Evolutionary conservation across 1,284 basidiomycete genomes (phyloP).

Genomic region (Flammula alnicola): DNA sequence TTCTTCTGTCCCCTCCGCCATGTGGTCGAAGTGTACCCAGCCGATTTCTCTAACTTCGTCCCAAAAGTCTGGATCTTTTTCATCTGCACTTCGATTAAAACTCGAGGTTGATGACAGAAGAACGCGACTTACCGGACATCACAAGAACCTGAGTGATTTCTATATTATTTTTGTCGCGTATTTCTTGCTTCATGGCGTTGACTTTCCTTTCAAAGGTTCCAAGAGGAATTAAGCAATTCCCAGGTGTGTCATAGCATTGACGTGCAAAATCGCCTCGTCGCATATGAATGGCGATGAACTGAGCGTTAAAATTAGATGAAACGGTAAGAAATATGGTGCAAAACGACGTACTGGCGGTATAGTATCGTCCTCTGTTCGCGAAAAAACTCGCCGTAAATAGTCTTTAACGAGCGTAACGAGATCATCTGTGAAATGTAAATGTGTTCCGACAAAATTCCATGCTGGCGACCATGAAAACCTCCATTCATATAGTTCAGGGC

Average conservation of each 20-base stretch:
- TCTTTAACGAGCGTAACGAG: constrained; percentile 28
- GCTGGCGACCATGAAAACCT: constrained; percentile 41
- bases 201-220: constrained; percentile 38
- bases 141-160: constrained; percentile 36
- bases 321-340: neutral
- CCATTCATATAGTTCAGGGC: constrained; percentile 35
- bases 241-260: constrained; percentile 29
- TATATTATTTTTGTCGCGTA: constrained; percentile 32
- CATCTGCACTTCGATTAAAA: constrained; percentile 34
- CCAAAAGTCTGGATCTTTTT: constrained; percentile 46
- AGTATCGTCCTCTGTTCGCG: constrained; percentile 12
- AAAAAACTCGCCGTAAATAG: constrained; percentile 5
- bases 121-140: constrained; percentile 34
- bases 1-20: constrained; percentile 31
- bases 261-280: constrained; percentile 49
- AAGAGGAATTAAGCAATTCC: constrained; percentile 1
- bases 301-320: constrained; percentile 3
- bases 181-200: constrained; percentile 40
- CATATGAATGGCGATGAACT: constrained; percentile 54
- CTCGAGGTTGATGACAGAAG: neutral
- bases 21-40: constrained; percentile 45
- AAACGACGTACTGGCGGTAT: constrained; percentile 33
- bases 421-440: constrained; percentile 43
- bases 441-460: constrained; percentile 49
- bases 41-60: constrained; percentile 38